Evolutionary conservation across 73 alveolate species (phyloP).

Genomic region (Urostyla sp.): DNA sequence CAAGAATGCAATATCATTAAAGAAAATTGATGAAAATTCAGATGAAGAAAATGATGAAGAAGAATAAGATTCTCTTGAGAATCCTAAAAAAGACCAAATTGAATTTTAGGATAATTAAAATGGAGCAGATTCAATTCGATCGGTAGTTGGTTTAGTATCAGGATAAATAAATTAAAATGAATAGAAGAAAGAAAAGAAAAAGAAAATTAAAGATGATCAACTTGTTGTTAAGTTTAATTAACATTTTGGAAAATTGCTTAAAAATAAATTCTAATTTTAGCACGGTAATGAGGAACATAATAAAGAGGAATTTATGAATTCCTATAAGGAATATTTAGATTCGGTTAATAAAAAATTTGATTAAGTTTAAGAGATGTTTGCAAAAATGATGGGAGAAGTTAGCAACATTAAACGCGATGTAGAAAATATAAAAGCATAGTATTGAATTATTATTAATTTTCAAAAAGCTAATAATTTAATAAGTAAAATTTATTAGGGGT

Average conservation of each 20-base stretch:
- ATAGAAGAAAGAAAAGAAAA: background rate
- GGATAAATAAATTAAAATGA: background rate
- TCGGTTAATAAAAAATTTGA: too few species aligned
- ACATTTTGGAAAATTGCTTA: background rate
- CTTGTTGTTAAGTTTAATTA: background rate
- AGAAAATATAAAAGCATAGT: too few species aligned
- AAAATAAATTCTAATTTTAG: too few species aligned
- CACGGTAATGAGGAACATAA: too few species aligned
- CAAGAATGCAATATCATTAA: background rate
- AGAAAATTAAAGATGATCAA: background rate
- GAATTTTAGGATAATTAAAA: background rate
- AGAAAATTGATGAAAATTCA: conserved; percentile 26
- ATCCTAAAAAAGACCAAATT: background rate
- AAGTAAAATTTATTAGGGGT: background rate
- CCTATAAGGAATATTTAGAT: too few species aligned
- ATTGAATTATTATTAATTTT: too few species aligned
- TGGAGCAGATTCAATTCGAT: background rate
- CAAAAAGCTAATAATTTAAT: background rate
- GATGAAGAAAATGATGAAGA: conserved; percentile 17
- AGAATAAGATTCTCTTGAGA: background rate
- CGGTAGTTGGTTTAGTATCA: background rate
- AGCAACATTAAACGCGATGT: too few species aligned
- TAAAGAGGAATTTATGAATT: too few species aligned
- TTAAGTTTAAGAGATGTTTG: too few species aligned
- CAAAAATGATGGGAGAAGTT: too few species aligned